Evolutionary conservation across 208 protist species (phyloP), one percentile per base, ranked within the genome.

Genomic region (Strigomonas galati): DNA sequence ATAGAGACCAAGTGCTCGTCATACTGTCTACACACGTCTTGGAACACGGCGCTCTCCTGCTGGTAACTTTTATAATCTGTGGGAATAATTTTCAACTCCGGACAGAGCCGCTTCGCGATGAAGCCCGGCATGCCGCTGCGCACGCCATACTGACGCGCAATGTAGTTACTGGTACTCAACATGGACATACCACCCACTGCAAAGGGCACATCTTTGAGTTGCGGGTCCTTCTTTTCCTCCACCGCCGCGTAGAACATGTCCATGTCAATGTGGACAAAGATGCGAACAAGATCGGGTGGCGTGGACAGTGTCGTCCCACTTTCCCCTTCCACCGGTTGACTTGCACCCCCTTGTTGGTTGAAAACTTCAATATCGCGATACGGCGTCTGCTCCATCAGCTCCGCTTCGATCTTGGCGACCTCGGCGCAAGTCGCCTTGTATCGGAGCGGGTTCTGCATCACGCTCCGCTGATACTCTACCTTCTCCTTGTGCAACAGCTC

Each of bases 91-190:
- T 87, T 62, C 26, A 98, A 74, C 10, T 78, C 35, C 6, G 88
- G 91, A 69, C 93, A 98, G 2, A 97, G 79, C 49, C 82, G 84
- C 57, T 75, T 27, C 2, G 79, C 94, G 61, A 98, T 95, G 69
- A 95, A 98, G 26, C 96, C 96, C 1, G 96, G 91, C 97, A 99
- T 99, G 10, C 93, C 97, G 3, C 84, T 77, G 2, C 95, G 85
- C 31, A 99, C 94, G 26, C 97, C 97, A 68, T 85, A 98, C 59
- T 89, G 71, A 14, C 97, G 78, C 10, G 97, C 97, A 4, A 91
- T 71, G 72, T 99, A 99, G 76, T 97, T 98, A 2, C 90, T 85
- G 14, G 97, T 99, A 15, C 65, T 84, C 9, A 99, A 78, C 97
- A 98, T 98, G 17, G 76, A 55, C 62, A 76, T 78, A 24, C 76